phyloP scores from a whole-genome alignment of 2,329 filamentous ascomycete species.

The Gliomastix tumulicola region DNA sequence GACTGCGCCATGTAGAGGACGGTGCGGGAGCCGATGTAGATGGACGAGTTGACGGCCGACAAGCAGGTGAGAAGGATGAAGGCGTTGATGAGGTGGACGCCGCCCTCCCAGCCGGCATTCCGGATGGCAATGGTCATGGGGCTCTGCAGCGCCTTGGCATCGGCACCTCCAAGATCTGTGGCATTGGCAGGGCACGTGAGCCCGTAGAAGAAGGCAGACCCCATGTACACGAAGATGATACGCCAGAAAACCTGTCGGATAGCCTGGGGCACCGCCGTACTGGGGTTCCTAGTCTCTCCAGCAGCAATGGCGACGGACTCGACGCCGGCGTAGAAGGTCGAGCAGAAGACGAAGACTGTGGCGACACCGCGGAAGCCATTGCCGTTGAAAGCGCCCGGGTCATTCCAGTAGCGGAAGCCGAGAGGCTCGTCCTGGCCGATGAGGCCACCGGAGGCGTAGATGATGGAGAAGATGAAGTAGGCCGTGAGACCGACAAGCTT shows the following conservation, averaged over 20 bases:
- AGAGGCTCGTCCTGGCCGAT: constrained; percentile 48
- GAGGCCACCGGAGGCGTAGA: constrained; percentile 64
- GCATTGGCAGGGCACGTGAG: constrained; percentile 67
- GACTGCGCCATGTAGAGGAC: constrained; percentile 70
- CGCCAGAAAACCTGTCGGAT: constrained; percentile 56
- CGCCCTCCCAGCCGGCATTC: constrained; percentile 66
- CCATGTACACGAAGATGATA: constrained; percentile 59
- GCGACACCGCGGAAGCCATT: constrained; percentile 61
- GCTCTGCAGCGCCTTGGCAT: constrained; percentile 58
- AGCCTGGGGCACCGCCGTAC: constrained; percentile 47
- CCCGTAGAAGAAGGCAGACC: constrained; percentile 67
- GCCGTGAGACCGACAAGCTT: constrained; percentile 65
- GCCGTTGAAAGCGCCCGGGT: constrained; percentile 61
- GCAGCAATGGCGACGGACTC: constrained; percentile 57
- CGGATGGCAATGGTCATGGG: constrained; percentile 70
- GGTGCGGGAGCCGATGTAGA: constrained; percentile 72
- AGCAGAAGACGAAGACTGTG: constrained; percentile 62
- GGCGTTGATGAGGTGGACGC: constrained; percentile 69
- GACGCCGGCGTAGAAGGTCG: constrained; percentile 65
- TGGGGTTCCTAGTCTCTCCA: constrained; percentile 52
- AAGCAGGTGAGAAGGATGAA: constrained; percentile 70
- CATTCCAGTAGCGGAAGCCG: constrained; percentile 65
- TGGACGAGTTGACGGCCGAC: constrained; percentile 65
- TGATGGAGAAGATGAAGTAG: constrained; percentile 67
- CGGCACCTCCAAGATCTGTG: constrained; percentile 52